Percentiles rank a stretch among this genome's conserved stretches.
Evolutionary conservation across 106 monocot species (phyloP).

Genomic region (Platanthera zijinensis): DNA sequence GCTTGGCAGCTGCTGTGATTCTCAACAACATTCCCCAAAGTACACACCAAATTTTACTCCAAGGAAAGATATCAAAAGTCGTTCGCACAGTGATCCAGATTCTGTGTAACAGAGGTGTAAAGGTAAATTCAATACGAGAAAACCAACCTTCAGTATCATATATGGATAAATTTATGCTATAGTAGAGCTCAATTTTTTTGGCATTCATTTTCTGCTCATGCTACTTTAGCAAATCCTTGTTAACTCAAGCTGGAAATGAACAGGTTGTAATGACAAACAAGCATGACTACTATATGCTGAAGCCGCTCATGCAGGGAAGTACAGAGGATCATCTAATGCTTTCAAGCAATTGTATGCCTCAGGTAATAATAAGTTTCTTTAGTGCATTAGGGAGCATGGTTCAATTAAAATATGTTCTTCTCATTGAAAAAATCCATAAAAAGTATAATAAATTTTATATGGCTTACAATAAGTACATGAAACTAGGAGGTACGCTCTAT

Average conservation of each 20-base stretch:
- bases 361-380: constrained; percentile 25
- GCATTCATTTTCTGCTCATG: background rate
- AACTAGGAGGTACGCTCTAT: background rate
- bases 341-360: constrained; percentile 26
- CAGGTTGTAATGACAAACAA: constrained; percentile 56
- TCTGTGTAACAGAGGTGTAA: constrained; percentile 54
- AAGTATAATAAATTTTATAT: background rate
- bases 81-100: constrained; percentile 27
- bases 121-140: constrained; percentile 27
- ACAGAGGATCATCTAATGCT: constrained; percentile 24
- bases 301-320: constrained; percentile 25
- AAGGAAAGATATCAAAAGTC: constrained; percentile 52
- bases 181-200: background rate
- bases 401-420: background rate
- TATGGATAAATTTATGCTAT: background rate
- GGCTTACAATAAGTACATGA: background rate
- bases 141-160: background rate
- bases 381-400: background rate
- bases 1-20: constrained; percentile 71
- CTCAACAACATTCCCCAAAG: constrained; percentile 55
- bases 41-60: constrained; percentile 51
- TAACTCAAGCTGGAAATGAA: constrained; percentile 1
- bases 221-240: background rate
- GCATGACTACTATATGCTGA: constrained; percentile 52
- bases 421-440: background rate